Evolutionary conservation across 2,329 filamentous ascomycete species (phyloP).

Genomic region (Aspergillus sojae): DNA sequence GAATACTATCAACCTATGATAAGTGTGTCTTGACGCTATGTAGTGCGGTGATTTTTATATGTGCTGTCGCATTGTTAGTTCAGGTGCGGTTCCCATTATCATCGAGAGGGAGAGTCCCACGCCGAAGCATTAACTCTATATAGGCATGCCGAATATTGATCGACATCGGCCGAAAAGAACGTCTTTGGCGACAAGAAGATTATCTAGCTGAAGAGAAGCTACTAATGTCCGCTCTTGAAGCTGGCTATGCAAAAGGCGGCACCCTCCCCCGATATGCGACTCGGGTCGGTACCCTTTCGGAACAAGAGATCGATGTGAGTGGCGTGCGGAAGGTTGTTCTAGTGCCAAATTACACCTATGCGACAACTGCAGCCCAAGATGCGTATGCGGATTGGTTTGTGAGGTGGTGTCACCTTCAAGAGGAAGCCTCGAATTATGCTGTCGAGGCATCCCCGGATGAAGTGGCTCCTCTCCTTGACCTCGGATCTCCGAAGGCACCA

Average conservation of each 20-base stretch:
- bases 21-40: not conserved
- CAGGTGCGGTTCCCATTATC: not conserved
- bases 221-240: not conserved
- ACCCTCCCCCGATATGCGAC: conserved; percentile 2
- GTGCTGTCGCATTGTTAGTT: not conserved
- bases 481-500: not conserved
- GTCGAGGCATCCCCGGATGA: not conserved
- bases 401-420: conserved; percentile 3
- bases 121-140: not conserved
- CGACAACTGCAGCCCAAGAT: conserved; percentile 1
- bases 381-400: conserved; percentile 11
- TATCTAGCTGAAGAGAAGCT: not conserved
- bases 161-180: not conserved
- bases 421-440: not conserved
- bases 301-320: not conserved
- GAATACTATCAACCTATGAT: not conserved
- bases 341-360: not conserved
- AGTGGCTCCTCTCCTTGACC: not conserved
- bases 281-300: conserved; percentile 4
- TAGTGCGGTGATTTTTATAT: not conserved
- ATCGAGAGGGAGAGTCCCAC: too few species aligned
- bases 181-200: not conserved
- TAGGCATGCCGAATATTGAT: not conserved
- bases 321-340: conserved; percentile 10
- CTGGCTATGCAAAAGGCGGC: not conserved